Evolutionary conservation across 768 basidiomycete genomes (phyloP).

Genomic region (Auricularia sp.): DNA sequence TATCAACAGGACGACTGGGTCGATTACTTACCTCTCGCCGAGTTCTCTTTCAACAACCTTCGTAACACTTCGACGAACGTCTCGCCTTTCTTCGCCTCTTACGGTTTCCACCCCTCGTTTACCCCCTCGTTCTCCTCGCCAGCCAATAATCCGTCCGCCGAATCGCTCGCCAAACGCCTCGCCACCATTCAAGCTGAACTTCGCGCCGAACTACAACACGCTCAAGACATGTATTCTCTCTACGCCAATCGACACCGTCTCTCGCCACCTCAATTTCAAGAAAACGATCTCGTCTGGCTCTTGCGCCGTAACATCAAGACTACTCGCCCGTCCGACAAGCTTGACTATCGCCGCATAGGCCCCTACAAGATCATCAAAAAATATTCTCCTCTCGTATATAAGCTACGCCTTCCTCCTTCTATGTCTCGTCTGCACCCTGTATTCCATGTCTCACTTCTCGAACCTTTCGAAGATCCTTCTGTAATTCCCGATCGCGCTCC

Average conservation of each 20-base stretch:
- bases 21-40: slow-evolving; percentile 29
- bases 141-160: slow-evolving; percentile 18
- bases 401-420: not conserved
- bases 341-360: slow-evolving; percentile 25
- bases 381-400: not conserved
- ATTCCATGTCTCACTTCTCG: slow-evolving; percentile 16
- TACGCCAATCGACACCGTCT: slow-evolving; percentile 21
- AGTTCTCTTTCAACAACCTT: slow-evolving; percentile 34
- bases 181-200: slow-evolving; percentile 18
- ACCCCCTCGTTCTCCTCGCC: not conserved
- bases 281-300: slow-evolving; percentile 29
- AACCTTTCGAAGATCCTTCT: slow-evolving; percentile 21
- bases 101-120: slow-evolving; percentile 17
- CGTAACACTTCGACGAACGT: slow-evolving; percentile 24
- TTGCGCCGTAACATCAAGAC: slow-evolving; percentile 30
- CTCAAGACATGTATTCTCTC: slow-evolving; percentile 20
- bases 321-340: slow-evolving; percentile 31
- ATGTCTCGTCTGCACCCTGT: slow-evolving; percentile 12
- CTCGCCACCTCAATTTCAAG: slow-evolving; percentile 21
- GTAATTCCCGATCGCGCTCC: slow-evolving; percentile 14
- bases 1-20: slow-evolving; percentile 37
- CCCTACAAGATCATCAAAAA: slow-evolving; percentile 14
- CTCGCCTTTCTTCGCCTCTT: slow-evolving; percentile 30
- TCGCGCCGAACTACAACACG: slow-evolving; percentile 20
- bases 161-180: slow-evolving; percentile 21